Evolutionary conservation across 805 yeast species (phyloP).

Genomic region (Pichia thaimueangensis): DNA sequence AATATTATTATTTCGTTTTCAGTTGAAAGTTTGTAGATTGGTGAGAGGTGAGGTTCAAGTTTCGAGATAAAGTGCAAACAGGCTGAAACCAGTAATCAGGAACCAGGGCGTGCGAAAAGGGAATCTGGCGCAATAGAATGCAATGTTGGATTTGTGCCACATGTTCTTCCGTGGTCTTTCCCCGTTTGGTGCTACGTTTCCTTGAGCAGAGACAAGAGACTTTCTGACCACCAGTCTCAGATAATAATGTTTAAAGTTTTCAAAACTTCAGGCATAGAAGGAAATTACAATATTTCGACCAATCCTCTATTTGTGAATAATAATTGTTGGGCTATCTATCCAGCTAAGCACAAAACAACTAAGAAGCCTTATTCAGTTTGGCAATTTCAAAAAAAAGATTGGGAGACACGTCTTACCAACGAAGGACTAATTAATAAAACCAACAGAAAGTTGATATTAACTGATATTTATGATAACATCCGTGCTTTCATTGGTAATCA

Average conservation of each 20-base stretch:
- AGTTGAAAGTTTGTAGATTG: no score
- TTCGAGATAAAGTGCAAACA: no score
- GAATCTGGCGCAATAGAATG: no score
- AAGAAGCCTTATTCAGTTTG: constrained; percentile 73
- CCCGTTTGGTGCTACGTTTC: no score
- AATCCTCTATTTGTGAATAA: constrained; percentile 59
- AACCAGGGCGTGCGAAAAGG: no score
- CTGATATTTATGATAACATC: constrained; percentile 60
- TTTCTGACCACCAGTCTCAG: no score
- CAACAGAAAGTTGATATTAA: constrained; percentile 43
- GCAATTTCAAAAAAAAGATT: constrained; percentile 73
- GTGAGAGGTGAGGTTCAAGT: no score
- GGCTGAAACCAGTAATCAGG: no score
- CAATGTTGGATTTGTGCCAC: no score
- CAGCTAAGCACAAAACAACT: constrained; percentile 66
- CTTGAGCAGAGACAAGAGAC: no score
- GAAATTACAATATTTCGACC: constrained; percentile 60
- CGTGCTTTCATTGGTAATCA: constrained; percentile 63
- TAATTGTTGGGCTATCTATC: constrained; percentile 80
- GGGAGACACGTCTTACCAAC: constrained; percentile 49
- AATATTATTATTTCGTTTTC: no score
- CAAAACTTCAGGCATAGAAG: constrained; percentile 55
- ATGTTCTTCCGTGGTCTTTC: no score
- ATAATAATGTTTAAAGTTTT: constrained; percentile 44
- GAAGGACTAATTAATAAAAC: constrained; percentile 45